Evolutionary conservation across 1,139 yeast species (phyloP).

Genomic region (Insectozyma bohioensis): DNA sequence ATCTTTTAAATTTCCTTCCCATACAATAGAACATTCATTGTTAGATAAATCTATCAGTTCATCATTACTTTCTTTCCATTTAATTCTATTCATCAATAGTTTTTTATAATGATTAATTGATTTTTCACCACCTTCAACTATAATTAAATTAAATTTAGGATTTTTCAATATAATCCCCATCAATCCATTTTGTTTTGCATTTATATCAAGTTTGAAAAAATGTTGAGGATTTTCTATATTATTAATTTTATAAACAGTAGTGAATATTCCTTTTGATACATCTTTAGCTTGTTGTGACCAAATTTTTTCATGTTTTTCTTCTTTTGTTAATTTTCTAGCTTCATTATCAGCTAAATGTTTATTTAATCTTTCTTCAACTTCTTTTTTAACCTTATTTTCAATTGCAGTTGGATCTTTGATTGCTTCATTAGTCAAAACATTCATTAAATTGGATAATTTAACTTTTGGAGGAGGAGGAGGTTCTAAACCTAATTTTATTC

Average conservation of each 20-base stretch:
- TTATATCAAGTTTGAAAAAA: slow-evolving; percentile 69
- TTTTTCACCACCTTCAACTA: slow-evolving; percentile 73
- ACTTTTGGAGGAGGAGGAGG: slow-evolving; percentile 92
- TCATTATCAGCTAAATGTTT: slow-evolving; percentile 64
- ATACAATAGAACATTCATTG: slow-evolving; percentile 57
- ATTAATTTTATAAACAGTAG: slow-evolving; percentile 61
- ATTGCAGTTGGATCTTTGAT: slow-evolving; percentile 86
- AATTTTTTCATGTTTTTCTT: slow-evolving; percentile 52
- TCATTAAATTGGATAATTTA: slow-evolving; percentile 78
- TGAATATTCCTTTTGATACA: slow-evolving; percentile 45
- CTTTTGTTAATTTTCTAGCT: slow-evolving; percentile 59
- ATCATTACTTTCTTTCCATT: slow-evolving; percentile 52
- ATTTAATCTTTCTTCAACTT: slow-evolving; percentile 62
- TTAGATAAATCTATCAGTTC: slow-evolving; percentile 34
- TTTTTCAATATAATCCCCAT: slow-evolving; percentile 53
- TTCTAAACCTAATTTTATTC: slow-evolving; percentile 76
- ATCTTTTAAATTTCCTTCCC: slow-evolving; percentile 73
- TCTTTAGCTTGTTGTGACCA: slow-evolving; percentile 48
- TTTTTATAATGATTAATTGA: slow-evolving; percentile 61
- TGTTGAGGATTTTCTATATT: slow-evolving; percentile 64
- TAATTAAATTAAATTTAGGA: slow-evolving; percentile 54
- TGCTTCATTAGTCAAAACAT: slow-evolving; percentile 83
- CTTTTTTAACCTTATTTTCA: slow-evolving; percentile 68
- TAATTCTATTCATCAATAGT: slow-evolving; percentile 59
- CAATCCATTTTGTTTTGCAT: slow-evolving; percentile 71